Percentiles rank a stretch among this genome's conserved stretches.
These are phyloP conservation scores for Hirsutella thompsonii DNA, from an alignment of 2,329 filamentous ascomycete species.

Conservation along the genomic window DNA sequence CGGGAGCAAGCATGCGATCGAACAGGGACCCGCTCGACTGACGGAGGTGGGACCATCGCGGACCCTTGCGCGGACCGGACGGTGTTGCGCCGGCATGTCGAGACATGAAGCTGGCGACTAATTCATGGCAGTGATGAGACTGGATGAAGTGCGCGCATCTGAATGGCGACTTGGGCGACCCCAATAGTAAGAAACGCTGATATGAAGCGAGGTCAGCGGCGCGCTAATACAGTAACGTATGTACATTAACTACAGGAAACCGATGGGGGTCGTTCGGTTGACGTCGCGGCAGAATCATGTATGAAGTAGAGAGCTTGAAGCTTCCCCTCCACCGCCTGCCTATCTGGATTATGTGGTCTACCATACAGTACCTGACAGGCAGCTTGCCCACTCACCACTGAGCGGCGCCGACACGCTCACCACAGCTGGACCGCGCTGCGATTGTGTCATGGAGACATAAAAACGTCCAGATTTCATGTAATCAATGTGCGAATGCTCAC, in stretches of 20 bases:
- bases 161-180: not conserved
- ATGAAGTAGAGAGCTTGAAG: no score
- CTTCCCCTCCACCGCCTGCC: not conserved
- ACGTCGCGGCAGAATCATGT: not conserved
- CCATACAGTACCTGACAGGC: not conserved
- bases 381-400: not conserved
- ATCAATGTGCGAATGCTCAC: no score
- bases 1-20: constrained; percentile 26
- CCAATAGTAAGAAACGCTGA: not conserved
- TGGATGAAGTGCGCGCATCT: not conserved
- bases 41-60: constrained; percentile 40
- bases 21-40: constrained; percentile 35
- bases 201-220: not conserved
- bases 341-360: not conserved
- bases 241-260: no score
- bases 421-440: no score
- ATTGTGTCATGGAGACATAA: no score
- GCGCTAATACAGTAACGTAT: no score
- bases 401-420: no score
- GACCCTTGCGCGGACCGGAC: constrained; percentile 30
- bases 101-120: constrained; percentile 18
- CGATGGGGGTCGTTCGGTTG: no score
- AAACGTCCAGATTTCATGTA: no score
- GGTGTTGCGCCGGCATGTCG: constrained; percentile 26
- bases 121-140: constrained; percentile 7